Conservation (phyloP, 2,329 filamentous ascomycete species). For the Colletotrichum liriopes region DNA sequence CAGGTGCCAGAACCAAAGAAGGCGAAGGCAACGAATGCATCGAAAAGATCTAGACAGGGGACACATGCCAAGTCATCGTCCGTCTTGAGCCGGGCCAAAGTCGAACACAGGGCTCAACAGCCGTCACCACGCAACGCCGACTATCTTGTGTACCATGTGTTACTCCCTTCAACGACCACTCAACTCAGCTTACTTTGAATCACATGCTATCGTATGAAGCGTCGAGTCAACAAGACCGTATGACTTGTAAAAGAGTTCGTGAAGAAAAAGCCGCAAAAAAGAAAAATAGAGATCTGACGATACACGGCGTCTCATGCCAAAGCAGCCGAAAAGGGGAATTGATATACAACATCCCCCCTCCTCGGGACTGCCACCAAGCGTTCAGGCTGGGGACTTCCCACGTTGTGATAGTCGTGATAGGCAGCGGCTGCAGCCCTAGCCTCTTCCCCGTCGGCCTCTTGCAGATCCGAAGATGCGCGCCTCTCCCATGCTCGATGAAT, state of each 20-base stretch:
- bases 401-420: background rate
- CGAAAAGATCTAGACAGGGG: background rate
- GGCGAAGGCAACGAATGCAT: background rate
- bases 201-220: constrained; percentile 47
- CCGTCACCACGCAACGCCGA: background rate
- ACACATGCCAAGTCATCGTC: background rate
- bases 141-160: background rate
- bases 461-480: constrained; percentile 1
- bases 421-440: background rate
- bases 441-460: background rate
- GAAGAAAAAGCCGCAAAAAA: background rate
- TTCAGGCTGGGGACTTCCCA: background rate
- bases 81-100: background rate
- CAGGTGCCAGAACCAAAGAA: background rate
- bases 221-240: background rate
- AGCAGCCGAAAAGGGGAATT: constrained; percentile 2
- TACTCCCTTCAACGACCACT: background rate
- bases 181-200: background rate
- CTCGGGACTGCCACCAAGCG: background rate
- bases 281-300: background rate
- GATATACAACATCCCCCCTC: background rate
- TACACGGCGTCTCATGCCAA: constrained; percentile 4
- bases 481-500: background rate
- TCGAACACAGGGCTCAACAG: background rate
- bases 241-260: background rate